These are phyloP conservation scores for Stachybotrys chlorohalonatus DNA, from an alignment of 2,329 filamentous ascomycete genomes.

Conservation along the genomic window DNA sequence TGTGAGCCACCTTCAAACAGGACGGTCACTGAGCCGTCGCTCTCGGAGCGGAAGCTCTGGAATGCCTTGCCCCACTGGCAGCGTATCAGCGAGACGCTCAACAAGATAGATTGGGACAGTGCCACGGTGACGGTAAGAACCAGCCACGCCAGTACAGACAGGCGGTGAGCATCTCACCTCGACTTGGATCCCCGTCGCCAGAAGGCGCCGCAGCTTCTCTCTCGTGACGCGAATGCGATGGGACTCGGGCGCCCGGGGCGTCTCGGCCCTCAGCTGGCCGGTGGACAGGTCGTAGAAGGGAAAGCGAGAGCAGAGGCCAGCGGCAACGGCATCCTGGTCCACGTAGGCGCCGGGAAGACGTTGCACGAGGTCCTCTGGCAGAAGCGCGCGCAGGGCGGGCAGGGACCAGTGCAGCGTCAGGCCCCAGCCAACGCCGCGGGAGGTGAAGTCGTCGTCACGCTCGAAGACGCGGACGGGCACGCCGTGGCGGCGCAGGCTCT, in stretches of 20 bases:
- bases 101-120: background rate
- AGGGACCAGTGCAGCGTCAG: conserved; percentile 56
- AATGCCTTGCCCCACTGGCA: conserved; percentile 30
- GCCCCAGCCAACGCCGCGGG: conserved; percentile 49
- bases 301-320: conserved; percentile 38
- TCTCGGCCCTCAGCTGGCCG: conserved; percentile 28
- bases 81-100: background rate
- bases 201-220: conserved; percentile 32
- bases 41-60: conserved; percentile 17
- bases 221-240: conserved; percentile 38
- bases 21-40: conserved; percentile 25
- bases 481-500: conserved; percentile 18
- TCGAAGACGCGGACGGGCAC: conserved; percentile 42
- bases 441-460: conserved; percentile 35
- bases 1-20: conserved; percentile 37
- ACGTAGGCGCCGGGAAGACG: conserved; percentile 43
- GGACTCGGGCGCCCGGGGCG: conserved; percentile 33
- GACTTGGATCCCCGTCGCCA: conserved; percentile 36
- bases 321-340: conserved; percentile 37
- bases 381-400: conserved; percentile 37
- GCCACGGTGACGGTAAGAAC: too few species aligned
- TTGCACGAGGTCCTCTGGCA: conserved; percentile 35
- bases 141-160: background rate
- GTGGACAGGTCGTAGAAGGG: conserved; percentile 47
- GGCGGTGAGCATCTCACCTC: conserved; percentile 20